A percentile compares a stretch with the other conserved stretches of the same genome.
phyloP scores from a whole-genome alignment of 192 early-diverging fungal species.

The Glomus cerebriforme region DNA sequence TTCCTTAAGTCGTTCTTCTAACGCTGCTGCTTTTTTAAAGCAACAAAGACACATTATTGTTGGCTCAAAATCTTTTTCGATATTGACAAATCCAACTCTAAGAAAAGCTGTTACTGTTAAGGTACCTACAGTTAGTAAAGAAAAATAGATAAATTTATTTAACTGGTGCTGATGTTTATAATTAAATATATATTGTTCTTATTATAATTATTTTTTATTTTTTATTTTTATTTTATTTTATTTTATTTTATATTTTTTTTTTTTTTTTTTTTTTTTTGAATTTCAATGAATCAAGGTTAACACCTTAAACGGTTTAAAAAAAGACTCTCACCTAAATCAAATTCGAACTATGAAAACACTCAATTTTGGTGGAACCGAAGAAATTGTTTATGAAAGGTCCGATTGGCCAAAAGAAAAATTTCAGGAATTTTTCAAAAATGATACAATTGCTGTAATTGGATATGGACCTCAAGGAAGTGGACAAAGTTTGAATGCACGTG shows the following conservation, averaged over 20 bases:
- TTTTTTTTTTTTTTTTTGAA: neutral
- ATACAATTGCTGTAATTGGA: slow-evolving; percentile 89
- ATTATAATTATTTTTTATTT: too few relatives aligned
- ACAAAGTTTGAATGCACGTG: slow-evolving; percentile 91
- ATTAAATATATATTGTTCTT: too few relatives aligned
- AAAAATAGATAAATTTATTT: neutral
- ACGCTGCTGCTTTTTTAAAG: neutral
- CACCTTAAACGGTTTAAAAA: neutral
- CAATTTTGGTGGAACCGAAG: slow-evolving; percentile 90
- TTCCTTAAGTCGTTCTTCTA: neutral
- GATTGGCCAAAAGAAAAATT: slow-evolving; percentile 95
- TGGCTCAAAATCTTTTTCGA: neutral
- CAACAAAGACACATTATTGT: neutral
- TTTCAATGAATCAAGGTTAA: neutral
- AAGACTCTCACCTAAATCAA: slow-evolving; percentile 36
- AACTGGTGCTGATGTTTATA: too few relatives aligned
- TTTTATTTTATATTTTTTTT: too few relatives aligned
- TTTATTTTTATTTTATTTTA: neutral
- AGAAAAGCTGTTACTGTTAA: neutral
- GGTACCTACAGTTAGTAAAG: neutral
- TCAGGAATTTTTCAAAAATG: slow-evolving; percentile 87
- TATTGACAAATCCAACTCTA: neutral
- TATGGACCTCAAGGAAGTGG: slow-evolving; percentile 96
- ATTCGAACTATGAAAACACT: slow-evolving; percentile 87
- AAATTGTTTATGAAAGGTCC: slow-evolving; percentile 91